These are phyloP conservation scores for Talaromyces funiculosus DNA, from an alignment of 2,329 filamentous ascomycete genomes.

Conservation along the genomic window DNA sequence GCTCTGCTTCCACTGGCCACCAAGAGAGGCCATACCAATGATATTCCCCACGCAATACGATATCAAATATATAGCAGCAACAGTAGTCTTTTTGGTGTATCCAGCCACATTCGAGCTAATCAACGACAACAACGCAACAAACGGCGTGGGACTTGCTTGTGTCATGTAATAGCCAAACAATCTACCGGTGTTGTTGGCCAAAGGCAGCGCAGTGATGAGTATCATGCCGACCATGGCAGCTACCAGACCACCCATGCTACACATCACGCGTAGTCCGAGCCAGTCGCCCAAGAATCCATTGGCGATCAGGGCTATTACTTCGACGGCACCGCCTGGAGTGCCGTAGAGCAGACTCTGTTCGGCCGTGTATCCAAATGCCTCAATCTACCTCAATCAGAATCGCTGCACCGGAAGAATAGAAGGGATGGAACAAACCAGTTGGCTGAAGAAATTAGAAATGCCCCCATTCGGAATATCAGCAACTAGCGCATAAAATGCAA, in stretches of 20 bases:
- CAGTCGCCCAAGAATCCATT: constrained; percentile 55
- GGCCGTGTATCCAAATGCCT: constrained; percentile 59
- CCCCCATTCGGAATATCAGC: constrained; percentile 57
- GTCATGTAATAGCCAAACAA: constrained; percentile 63
- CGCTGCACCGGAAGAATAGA: not conserved
- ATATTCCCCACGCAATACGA: constrained; percentile 51
- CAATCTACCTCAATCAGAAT: constrained; percentile 36
- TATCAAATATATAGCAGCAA: constrained; percentile 46
- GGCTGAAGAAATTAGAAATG: constrained; percentile 57
- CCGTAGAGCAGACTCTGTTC: constrained; percentile 61
- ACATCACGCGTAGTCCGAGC: constrained; percentile 53
- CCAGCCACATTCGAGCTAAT: constrained; percentile 57
- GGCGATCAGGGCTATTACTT: constrained; percentile 54
- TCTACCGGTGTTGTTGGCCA: constrained; percentile 53
- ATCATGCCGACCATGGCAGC: constrained; percentile 56
- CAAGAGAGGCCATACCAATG: constrained; percentile 41
- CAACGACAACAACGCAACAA: constrained; percentile 59
- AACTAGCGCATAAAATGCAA: constrained; percentile 53
- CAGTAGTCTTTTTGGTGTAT: constrained; percentile 51
- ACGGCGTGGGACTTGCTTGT: constrained; percentile 54
- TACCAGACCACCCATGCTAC: constrained; percentile 49
- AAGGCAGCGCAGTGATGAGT: constrained; percentile 58
- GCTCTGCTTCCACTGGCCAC: not conserved
- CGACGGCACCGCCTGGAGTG: constrained; percentile 59
- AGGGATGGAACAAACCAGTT: constrained; percentile 43